These are phyloP conservation scores for Adansonia grandidieri DNA, from an alignment of 441 rosid genomes.

Conservation along the genomic window DNA sequence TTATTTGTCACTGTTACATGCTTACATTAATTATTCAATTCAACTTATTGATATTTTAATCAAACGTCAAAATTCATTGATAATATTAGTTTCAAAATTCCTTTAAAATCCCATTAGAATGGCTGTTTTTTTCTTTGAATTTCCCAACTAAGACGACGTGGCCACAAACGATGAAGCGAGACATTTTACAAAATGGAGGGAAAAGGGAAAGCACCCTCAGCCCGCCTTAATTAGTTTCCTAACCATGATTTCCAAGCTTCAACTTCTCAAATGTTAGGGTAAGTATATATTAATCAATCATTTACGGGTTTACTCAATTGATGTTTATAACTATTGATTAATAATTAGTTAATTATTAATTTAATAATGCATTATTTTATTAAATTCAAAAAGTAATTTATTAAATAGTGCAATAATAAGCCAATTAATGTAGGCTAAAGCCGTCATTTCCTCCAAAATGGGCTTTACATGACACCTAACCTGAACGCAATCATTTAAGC, in stretches of 20 bases:
- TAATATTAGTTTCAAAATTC: not conserved
- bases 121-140: not conserved
- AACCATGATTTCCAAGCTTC: slow-evolving; percentile 23
- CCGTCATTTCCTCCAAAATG: slow-evolving; percentile 2
- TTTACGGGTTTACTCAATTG: not conserved
- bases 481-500: slow-evolving; percentile 21
- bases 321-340: too few relatives aligned
- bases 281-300: slow-evolving; percentile 25
- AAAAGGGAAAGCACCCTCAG: not conserved
- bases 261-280: slow-evolving; percentile 33
- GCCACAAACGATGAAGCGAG: not conserved
- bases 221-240: not conserved
- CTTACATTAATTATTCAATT: not conserved
- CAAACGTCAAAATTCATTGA: not conserved
- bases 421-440: not conserved
- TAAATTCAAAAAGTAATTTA: not conserved
- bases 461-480: not conserved
- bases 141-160: not conserved
- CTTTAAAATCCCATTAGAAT: not conserved
- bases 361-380: too few relatives aligned
- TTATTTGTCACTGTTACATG: not conserved
- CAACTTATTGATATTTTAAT: not conserved
- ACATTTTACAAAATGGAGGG: not conserved
- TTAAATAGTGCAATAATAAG: not conserved
- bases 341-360: too few relatives aligned